phyloP scores from a whole-genome alignment of 306 rosid genomes.

The Prunus mume region DNA sequence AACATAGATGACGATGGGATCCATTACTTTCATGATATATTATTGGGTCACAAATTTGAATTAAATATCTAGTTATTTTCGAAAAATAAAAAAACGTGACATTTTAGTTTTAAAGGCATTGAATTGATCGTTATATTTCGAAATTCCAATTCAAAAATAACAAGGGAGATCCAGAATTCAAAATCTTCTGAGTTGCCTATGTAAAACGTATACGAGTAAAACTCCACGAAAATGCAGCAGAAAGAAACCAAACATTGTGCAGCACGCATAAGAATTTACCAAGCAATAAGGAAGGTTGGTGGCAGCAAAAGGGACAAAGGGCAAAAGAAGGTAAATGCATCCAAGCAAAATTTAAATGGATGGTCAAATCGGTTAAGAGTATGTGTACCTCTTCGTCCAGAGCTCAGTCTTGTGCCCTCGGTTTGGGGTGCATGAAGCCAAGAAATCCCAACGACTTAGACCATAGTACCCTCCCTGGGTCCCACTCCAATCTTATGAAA shows the following conservation, averaged over 20 bases:
- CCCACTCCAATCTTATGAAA: neutral
- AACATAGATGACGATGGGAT: neutral
- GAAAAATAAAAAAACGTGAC: neutral
- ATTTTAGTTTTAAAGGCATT: neutral
- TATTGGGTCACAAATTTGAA: neutral
- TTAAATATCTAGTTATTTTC: neutral
- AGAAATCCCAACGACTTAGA: neutral
- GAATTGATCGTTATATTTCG: neutral
- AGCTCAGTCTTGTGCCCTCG: conserved; percentile 5
- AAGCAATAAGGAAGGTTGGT: neutral
- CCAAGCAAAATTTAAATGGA: neutral
- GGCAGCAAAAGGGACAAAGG: neutral
- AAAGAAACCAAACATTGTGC: neutral
- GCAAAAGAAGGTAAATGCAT: neutral
- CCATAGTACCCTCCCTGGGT: neutral
- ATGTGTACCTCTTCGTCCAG: neutral
- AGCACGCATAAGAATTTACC: neutral
- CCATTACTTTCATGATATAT: neutral
- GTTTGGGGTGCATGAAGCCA: neutral
- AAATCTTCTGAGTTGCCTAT: neutral
- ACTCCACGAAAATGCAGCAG: neutral
- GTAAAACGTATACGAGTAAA: neutral
- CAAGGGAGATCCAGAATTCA: neutral
- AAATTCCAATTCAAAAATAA: neutral
- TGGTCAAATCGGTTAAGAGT: conserved; percentile 4